Conservation (phyloP, 257 asterid genomes). For the Forsythia viridissima region DNA sequence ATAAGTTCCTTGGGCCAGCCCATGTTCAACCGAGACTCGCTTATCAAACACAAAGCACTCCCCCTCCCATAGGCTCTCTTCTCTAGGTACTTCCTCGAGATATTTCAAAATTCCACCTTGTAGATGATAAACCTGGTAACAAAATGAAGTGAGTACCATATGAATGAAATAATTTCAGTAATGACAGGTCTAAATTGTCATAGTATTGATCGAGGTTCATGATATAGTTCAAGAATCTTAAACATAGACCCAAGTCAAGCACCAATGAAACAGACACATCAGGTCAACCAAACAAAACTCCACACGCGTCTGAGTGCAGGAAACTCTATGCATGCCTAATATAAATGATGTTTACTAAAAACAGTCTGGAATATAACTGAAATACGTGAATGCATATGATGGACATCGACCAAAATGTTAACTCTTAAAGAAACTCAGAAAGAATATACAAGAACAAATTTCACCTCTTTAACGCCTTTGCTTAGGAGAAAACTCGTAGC, state of each 20-base stretch:
- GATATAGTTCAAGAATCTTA: not conserved
- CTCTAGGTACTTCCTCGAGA: conserved; percentile 86
- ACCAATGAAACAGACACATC: not conserved
- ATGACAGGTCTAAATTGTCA: not conserved
- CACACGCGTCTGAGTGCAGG: not conserved
- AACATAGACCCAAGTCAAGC: not conserved
- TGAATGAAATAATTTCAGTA: not conserved
- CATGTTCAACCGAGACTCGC: conserved; percentile 95
- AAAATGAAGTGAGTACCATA: conserved; percentile 12
- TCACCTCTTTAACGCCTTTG: conserved; percentile 91
- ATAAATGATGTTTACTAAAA: not conserved
- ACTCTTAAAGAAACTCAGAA: not conserved
- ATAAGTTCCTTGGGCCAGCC: conserved; percentile 76
- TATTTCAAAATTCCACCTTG: conserved; percentile 94
- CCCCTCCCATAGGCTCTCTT: conserved; percentile 89
- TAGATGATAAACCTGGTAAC: conserved; percentile 82
- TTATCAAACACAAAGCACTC: conserved; percentile 96
- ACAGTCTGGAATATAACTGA: not conserved
- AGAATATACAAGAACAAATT: not conserved
- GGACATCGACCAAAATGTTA: not conserved
- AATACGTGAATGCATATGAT: not conserved
- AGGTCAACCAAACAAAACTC: not conserved
- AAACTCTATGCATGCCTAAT: not conserved
- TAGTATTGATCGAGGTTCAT: not conserved
- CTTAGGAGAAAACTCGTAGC: conserved; percentile 91